Conservation (phyloP, 192 early-diverging fungal species). For the Phlyctochytrium planicorne region DNA sequence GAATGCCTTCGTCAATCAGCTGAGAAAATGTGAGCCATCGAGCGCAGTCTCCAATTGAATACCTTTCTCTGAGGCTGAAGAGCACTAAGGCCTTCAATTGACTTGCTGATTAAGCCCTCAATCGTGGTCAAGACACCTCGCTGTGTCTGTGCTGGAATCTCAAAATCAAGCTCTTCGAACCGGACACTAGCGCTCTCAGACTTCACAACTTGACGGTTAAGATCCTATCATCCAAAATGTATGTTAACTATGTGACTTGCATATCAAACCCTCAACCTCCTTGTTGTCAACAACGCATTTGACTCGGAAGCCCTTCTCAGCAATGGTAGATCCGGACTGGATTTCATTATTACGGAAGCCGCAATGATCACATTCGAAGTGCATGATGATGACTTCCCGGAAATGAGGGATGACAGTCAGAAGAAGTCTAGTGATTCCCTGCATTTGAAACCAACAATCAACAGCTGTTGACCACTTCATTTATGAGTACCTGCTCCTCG, state of each 20-base stretch:
- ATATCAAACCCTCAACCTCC: constrained; percentile 15
- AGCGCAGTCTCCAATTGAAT: not conserved
- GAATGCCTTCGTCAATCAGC: constrained; percentile 57
- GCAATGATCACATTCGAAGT: constrained; percentile 88
- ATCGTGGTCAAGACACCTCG: constrained; percentile 84
- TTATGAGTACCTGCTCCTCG: constrained; percentile 68
- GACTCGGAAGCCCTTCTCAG: constrained; percentile 75
- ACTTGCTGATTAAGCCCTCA: constrained; percentile 77
- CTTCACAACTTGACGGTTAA: constrained; percentile 91
- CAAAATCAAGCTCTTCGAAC: constrained; percentile 83
- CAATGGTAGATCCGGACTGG: constrained; percentile 80
- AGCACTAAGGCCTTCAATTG: constrained; percentile 75
- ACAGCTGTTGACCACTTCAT: not conserved
- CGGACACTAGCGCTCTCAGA: constrained; percentile 75
- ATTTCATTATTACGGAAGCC: constrained; percentile 86
- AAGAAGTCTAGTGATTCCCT: constrained; percentile 83
- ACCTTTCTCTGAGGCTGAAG: constrained; percentile 79
- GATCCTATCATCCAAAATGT: constrained; percentile 46
- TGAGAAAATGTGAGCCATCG: constrained; percentile 1
- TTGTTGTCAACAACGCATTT: constrained; percentile 63
- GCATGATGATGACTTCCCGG: constrained; percentile 79
- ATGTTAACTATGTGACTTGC: not conserved
- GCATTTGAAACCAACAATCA: not conserved
- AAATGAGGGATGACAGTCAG: constrained; percentile 93
- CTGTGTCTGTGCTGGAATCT: constrained; percentile 76